Evolutionary conservation across 2,329 filamentous ascomycete genomes (phyloP).

Genomic region (Microdochium bolleyi): DNA sequence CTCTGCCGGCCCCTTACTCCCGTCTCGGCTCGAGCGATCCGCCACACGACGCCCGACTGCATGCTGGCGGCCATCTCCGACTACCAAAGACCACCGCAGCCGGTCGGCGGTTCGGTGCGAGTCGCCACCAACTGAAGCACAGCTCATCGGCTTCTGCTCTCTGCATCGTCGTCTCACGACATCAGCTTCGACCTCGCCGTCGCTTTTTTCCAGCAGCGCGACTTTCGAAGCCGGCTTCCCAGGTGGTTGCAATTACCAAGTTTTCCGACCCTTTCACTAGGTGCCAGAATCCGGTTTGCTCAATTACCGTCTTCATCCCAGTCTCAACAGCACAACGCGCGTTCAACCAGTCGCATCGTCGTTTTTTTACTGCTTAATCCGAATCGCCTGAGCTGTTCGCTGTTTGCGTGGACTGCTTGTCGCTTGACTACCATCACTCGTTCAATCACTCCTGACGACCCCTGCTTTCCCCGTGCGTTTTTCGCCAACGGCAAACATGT

Average conservation of each 20-base stretch:
- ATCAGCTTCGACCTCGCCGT: constrained; percentile 1
- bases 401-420: not conserved
- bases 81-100: constrained; percentile 24
- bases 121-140: constrained; percentile 17
- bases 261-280: constrained; percentile 1
- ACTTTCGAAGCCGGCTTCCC: not conserved
- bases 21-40: not conserved
- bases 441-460: constrained; percentile 2
- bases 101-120: constrained; percentile 29
- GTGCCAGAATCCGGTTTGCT: not conserved
- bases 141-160: not conserved
- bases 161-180: not conserved
- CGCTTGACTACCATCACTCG: not conserved
- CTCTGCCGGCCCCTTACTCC: constrained; percentile 1
- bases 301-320: not conserved
- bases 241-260: not conserved
- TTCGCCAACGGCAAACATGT: constrained; percentile 43
- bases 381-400: not conserved
- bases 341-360: not conserved
- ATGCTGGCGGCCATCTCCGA: constrained; percentile 25
- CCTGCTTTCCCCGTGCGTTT: constrained; percentile 1
- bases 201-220: not conserved
- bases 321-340: not conserved
- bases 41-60: constrained; percentile 8
- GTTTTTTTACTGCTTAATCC: not conserved